These are phyloP conservation scores for Phytophthora pinifolia DNA, from an alignment of 352 stramenopile species.

Conservation along the genomic window DNA sequence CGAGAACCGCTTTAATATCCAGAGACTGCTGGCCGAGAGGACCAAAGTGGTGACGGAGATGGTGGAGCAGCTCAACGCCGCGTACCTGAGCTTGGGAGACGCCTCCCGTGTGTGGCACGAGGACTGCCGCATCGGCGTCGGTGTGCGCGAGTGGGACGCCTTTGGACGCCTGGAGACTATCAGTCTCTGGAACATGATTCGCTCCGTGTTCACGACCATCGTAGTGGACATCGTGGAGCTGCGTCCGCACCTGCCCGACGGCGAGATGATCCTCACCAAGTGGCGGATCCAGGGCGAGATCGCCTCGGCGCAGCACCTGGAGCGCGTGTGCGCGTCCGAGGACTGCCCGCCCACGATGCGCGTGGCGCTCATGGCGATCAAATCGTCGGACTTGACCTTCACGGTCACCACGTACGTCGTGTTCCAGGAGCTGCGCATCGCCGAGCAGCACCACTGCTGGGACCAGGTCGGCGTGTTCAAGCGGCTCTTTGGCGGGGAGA, in stretches of 20 bases:
- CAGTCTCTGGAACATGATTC: constrained; percentile 82
- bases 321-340: constrained; percentile 63
- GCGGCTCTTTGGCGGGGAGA: constrained; percentile 74
- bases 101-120: constrained; percentile 73
- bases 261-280: constrained; percentile 85
- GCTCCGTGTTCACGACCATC: constrained; percentile 75
- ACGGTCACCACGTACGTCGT: constrained; percentile 85
- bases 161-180: constrained; percentile 71
- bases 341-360: constrained; percentile 72
- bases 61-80: constrained; percentile 74
- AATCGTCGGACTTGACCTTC: constrained; percentile 81
- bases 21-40: constrained; percentile 59
- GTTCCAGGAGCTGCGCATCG: constrained; percentile 70
- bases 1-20: constrained; percentile 39
- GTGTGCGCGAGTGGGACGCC: constrained; percentile 80
- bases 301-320: constrained; percentile 55
- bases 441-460: constrained; percentile 81
- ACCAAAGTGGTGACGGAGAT: constrained; percentile 83
- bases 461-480: constrained; percentile 85
- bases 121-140: constrained; percentile 71
- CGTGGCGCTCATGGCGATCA: constrained; percentile 70
- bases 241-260: constrained; percentile 68
- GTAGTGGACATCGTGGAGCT: constrained; percentile 81
- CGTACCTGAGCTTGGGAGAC: constrained; percentile 67
- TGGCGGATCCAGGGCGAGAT: constrained; percentile 84